A percentile compares a stretch with the other conserved stretches of the same genome.
Conservation (phyloP, 2,329 filamentous ascomycete genomes). For the Alternaria hordeiaustralica region DNA sequence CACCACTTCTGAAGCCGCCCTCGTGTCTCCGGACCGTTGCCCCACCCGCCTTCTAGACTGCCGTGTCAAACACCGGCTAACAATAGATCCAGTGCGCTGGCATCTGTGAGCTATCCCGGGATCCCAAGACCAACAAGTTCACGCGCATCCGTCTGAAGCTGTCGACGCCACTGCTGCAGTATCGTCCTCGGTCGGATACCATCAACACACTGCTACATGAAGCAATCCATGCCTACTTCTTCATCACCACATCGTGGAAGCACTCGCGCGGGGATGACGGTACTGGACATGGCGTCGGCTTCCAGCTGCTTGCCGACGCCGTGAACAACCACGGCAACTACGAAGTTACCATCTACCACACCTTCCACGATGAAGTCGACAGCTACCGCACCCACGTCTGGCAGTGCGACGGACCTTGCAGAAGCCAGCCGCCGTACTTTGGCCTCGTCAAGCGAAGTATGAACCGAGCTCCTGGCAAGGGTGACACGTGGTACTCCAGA, state of each 20-base stretch:
- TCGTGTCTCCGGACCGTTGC: conserved; percentile 8
- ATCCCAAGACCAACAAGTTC: conserved; percentile 45
- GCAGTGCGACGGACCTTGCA: conserved; percentile 53
- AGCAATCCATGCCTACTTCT: conserved; percentile 56
- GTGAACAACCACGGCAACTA: conserved; percentile 54
- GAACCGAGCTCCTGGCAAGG: conserved; percentile 53
- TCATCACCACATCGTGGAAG: conserved; percentile 53
- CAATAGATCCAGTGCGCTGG: conserved; percentile 48
- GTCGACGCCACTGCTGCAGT: conserved; percentile 54
- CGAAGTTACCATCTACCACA: conserved; percentile 52
- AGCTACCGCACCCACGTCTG: conserved; percentile 55
- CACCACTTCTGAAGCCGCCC: conserved; percentile 7
- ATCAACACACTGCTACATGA: conserved; percentile 55
- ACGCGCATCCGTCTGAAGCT: conserved; percentile 52
- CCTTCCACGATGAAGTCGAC: conserved; percentile 56
- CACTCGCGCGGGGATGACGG: conserved; percentile 52
- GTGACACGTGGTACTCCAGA: conserved; percentile 51
- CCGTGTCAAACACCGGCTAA: conserved; percentile 22
- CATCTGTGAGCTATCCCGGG: conserved; percentile 53
- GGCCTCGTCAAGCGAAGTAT: conserved; percentile 55
- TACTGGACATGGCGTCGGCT: conserved; percentile 53
- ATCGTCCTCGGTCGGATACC: conserved; percentile 51
- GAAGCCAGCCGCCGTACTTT: conserved; percentile 49
- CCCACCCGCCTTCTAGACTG: conserved; percentile 19
- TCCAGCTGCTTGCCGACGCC: conserved; percentile 53